phyloP scores from a whole-genome alignment of 2,329 filamentous ascomycete genomes.

The Paramyrothecium roridum region DNA sequence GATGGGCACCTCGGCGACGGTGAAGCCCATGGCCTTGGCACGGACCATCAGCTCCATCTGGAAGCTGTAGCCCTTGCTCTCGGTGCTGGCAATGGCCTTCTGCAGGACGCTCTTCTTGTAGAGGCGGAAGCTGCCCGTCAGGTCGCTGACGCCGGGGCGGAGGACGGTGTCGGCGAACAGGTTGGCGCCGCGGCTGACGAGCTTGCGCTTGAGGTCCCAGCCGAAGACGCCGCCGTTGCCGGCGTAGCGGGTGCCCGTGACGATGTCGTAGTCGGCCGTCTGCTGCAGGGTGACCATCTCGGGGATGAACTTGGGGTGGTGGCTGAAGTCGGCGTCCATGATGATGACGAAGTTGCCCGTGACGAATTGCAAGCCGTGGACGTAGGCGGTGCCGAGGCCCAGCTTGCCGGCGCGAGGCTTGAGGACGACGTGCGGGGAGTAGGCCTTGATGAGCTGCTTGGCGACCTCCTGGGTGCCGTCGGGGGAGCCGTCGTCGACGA shows the following conservation, averaged over 20 bases:
- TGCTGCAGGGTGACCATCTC: constrained; percentile 85
- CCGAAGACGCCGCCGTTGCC: constrained; percentile 87
- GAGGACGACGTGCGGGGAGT: constrained; percentile 75
- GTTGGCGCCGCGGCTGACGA: constrained; percentile 85
- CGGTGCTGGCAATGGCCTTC: constrained; percentile 84
- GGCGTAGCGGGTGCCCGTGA: constrained; percentile 93
- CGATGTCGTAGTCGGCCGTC: constrained; percentile 82
- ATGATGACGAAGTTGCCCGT: constrained; percentile 97
- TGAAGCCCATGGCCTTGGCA: constrained; percentile 92
- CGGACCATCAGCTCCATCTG: constrained; percentile 99
- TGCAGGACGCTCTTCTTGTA: constrained; percentile 90
- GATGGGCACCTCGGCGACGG: constrained; percentile 93
- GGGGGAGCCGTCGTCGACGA: constrained; percentile 96
- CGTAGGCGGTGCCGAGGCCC: constrained; percentile 94
- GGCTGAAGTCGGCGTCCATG: constrained; percentile 99
- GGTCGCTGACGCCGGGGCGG: constrained; percentile 87
- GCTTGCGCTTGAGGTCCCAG: constrained; percentile 91
- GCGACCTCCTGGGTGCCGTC: constrained; percentile 93
- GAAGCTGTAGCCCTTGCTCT: constrained; percentile 97
- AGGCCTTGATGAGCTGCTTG: constrained; percentile 83
- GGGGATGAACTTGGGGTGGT: constrained; percentile 98
- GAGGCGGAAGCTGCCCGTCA: constrained; percentile 91
- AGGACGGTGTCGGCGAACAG: constrained; percentile 94
- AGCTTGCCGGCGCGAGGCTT: constrained; percentile 91
- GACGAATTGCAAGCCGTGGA: constrained; percentile 86